These are phyloP conservation scores for Quercus phellos DNA, from an alignment of 331 rosid genomes.

Conservation along the genomic window DNA sequence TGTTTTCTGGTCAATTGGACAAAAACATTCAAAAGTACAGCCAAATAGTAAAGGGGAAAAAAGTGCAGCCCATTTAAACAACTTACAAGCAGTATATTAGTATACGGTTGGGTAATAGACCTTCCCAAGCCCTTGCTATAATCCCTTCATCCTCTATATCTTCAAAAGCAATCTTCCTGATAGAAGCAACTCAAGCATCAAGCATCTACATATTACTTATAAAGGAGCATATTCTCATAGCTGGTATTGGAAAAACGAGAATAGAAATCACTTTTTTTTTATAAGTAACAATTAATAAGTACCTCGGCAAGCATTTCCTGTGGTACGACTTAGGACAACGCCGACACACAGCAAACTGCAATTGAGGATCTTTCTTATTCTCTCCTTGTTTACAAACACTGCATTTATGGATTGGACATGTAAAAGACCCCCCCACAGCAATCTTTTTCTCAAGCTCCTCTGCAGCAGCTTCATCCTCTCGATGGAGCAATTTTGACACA, in stretches of 20 bases:
- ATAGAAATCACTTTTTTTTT: no score
- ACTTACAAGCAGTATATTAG: conserved; percentile 93
- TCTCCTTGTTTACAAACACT: conserved; percentile 68
- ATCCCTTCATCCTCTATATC: conserved; percentile 25
- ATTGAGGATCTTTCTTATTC: conserved; percentile 42
- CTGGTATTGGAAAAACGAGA: not conserved
- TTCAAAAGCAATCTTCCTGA: conserved; percentile 52
- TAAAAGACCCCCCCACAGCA: conserved; percentile 50
- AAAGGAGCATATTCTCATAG: conserved; percentile 6
- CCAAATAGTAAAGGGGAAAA: conserved; percentile 22
- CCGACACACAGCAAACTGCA: conserved; percentile 81
- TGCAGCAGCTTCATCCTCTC: conserved; percentile 33
- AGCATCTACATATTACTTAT: not conserved
- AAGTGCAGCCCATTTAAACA: not conserved
- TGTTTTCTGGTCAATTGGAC: conserved; percentile 54
- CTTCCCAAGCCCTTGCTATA: conserved; percentile 72
- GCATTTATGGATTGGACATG: conserved; percentile 82
- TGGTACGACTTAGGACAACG: conserved; percentile 93
- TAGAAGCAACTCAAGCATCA: conserved; percentile 34
- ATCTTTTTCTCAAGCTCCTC: conserved; percentile 55
- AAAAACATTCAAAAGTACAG: conserved; percentile 16
- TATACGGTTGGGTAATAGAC: conserved; percentile 68
- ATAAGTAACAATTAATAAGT: not conserved
- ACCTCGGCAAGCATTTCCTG: conserved; percentile 88
- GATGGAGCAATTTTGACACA: conserved; percentile 50